Evolutionary conservation across 768 basidiomycete genomes (phyloP).

Genomic region (Phlebiopsis flavidoalba): DNA sequence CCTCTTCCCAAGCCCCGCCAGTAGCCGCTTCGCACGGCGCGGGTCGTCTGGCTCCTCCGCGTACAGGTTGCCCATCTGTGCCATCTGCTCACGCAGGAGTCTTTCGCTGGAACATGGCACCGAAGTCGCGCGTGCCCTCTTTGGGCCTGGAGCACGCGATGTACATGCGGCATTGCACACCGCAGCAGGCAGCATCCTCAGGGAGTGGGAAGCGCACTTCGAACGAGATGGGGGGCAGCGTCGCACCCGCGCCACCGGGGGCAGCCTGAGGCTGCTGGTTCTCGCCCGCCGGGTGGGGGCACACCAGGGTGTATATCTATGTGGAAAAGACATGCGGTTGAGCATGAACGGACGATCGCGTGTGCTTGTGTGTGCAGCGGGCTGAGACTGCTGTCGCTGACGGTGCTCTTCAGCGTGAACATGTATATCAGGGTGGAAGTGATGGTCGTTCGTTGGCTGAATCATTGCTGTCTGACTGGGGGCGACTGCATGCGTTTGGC

Average conservation of each 20-base stretch:
- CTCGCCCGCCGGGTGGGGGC: neutral
- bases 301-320: neutral
- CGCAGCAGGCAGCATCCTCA: neutral
- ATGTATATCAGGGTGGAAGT: slow-evolving; percentile 14
- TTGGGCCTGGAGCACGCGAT: neutral
- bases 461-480: slow-evolving; percentile 24
- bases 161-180: neutral
- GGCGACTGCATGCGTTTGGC: slow-evolving; percentile 38
- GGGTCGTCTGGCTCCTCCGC: slow-evolving; percentile 53
- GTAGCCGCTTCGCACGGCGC: slow-evolving; percentile 56
- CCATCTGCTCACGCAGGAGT: neutral
- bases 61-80: slow-evolving; percentile 21
- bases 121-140: slow-evolving; percentile 24
- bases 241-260: neutral
- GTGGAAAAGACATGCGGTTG: neutral
- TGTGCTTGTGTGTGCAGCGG: neutral
- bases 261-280: neutral
- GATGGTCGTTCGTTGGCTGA: slow-evolving; percentile 19
- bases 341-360: neutral
- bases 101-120: neutral
- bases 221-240: neutral
- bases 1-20: slow-evolving; percentile 61
- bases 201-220: neutral
- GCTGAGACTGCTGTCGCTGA: slow-evolving; percentile 1
- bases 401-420: slow-evolving; percentile 7